Base-by-base conservation (phyloP, 2,329 filamentous ascomycete species). In the Mycosphaerella arachidis region DNA sequence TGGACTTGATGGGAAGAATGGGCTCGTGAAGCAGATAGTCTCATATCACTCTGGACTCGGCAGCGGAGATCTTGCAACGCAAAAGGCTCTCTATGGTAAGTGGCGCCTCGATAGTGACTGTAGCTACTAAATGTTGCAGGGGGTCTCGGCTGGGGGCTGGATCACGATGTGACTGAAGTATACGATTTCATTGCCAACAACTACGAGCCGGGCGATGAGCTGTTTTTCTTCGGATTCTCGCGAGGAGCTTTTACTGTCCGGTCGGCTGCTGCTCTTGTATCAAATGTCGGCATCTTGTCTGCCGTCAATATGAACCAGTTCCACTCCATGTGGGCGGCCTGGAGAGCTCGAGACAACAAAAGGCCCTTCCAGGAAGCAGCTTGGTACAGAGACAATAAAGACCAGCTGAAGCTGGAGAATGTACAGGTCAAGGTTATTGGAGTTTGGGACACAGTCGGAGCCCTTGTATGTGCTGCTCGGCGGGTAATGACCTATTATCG, bases 171-270 rank as follows among this genome's bases (percentile, higher is more conserved):
- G 8, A 70, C 75, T 18, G 72, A 78, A 64, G 73, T 70, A 0
- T 79, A 82, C 58, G 76, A 74, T 12, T 81, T 81, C 64, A 70
- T 81, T 1, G 73, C 75, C n/a, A 78, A 79, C 64, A 82, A 82
- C 67, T 82, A 78, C 64, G 70, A 74, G 35, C 72, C 72, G 1
- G 79, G 78, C 53, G 80, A 78, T 53, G 71, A 78, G 62, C 74
- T 78, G 43, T 76, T 75, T 58, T 73, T 78, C 56, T 73, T 77
- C 51, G 76, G 76, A 9, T 78, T 77, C 64, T 77, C 74, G 9
- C 72, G 76, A 18, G 76, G 76, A 9, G 76, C 76, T 2, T 78
- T 73, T 54, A 63, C 58, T 9, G 65, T 61, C 4, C 61, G 65
- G 10, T 62, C 60, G n/a, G 59, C 59, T 1, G 63, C 59, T 4